phyloP scores from a whole-genome alignment of 129 eudicot species.

The Centrapalus pauciflorus region DNA sequence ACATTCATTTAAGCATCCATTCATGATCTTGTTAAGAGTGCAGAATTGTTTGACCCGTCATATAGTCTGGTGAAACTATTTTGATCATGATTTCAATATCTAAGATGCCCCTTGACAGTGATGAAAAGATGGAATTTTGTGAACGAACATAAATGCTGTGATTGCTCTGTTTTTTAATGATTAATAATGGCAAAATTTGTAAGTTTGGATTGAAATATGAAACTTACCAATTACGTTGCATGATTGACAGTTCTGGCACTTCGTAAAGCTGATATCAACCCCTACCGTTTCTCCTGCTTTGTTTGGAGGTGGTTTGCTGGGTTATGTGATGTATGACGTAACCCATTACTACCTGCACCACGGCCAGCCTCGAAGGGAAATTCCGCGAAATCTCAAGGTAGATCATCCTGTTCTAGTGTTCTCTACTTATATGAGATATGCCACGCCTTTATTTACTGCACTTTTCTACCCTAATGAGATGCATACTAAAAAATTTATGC shows the following conservation, averaged over 20 bases:
- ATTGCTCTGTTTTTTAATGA: background rate
- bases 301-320: conserved; percentile 77
- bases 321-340: conserved; percentile 82
- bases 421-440: background rate
- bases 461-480: background rate
- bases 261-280: conserved; percentile 50
- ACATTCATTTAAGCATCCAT: too few relatives aligned
- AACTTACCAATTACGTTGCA: background rate
- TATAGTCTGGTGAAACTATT: background rate
- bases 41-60: background rate
- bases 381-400: conserved; percentile 81
- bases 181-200: background rate
- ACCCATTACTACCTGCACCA: conserved; percentile 95
- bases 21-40: background rate
- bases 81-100: background rate
- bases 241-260: conserved; percentile 64
- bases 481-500: background rate
- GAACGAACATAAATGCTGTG: background rate
- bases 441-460: background rate
- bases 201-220: background rate
- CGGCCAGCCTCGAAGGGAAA: conserved; percentile 63
- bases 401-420: background rate
- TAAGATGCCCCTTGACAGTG: background rate
- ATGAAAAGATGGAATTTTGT: background rate
- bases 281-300: conserved; percentile 64